Evolutionary conservation across 306 rosid species (phyloP), one percentile per base, ranked within the genome.

Genomic region (Albizia julibrissin): DNA sequence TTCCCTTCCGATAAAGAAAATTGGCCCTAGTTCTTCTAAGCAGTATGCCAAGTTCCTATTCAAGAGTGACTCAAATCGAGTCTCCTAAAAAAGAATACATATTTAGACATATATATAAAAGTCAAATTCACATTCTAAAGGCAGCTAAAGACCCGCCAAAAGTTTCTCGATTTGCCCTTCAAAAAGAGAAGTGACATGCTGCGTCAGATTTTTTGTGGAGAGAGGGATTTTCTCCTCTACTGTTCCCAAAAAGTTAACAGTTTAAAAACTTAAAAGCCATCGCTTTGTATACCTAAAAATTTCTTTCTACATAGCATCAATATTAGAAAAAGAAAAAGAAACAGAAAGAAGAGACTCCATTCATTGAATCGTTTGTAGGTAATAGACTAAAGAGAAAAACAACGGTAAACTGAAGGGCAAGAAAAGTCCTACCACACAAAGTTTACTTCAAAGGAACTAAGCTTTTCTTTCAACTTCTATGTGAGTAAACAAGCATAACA

Each of bases 91-190:
- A 21, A 37, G 26, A 54, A 12, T 21, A 21, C 9, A 7, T n/a
- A 8, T 11, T 21, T 46, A 21, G 26, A 56, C 24, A 22, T 56
- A 1, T 43, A 58, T 56, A 58, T 58, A 58, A 58, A 73, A 56
- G 74, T 74, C 39, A 1, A 18, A 58, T 46, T 61, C 71, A 77
- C 71, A 62, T 84, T 84, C n/a, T 65, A 76, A 70, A 76, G 75
- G 64, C 61, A 70, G 65, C 42, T 49, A 43, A 76, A 80, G 79
- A 71, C 75, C 69, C 21, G 31, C 34, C 80, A 84, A 80, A 84
- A 34, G 74, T 61, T 70, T 76, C 66, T 71, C 49, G 54, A 80
- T 61, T 80, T 61, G 58, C 46, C 76, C 84, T 54, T 29, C 12
- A 56, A 62, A 72, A 54, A 80, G 27, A 72, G 6, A 21, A 29